phyloP scores from a whole-genome alignment of 768 basidiomycete species.

The Lentinula boryana region DNA sequence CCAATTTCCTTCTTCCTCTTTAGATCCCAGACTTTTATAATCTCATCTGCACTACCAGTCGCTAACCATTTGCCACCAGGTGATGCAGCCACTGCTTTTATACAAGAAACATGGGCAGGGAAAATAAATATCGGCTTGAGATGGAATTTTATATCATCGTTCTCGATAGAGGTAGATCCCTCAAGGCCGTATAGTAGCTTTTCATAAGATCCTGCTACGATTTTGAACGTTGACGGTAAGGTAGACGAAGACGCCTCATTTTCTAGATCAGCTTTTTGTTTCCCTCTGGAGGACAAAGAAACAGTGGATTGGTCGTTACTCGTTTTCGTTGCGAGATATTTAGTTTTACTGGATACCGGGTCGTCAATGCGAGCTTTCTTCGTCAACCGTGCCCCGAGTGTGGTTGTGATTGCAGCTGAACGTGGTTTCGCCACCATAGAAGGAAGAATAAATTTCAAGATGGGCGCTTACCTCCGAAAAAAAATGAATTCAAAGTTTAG shows the following conservation, averaged over 20 bases:
- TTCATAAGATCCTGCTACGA: constrained; percentile 94
- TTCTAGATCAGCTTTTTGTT: constrained; percentile 11
- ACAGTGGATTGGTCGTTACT: neutral
- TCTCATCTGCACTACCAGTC: constrained; percentile 93
- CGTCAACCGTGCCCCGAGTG: neutral
- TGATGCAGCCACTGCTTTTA: constrained; percentile 85
- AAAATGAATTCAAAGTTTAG: too few species aligned
- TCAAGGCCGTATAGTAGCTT: constrained; percentile 90
- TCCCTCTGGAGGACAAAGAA: constrained; percentile 13
- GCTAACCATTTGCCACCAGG: constrained; percentile 96
- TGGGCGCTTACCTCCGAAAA: neutral
- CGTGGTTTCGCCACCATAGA: neutral
- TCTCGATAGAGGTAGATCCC: constrained; percentile 41
- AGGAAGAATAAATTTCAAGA: neutral
- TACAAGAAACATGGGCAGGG: constrained; percentile 91
- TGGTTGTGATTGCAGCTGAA: neutral
- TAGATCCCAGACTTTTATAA: constrained; percentile 96
- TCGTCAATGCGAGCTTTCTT: neutral
- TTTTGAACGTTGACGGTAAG: constrained; percentile 65
- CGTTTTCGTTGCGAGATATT: neutral
- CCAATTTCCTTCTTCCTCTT: constrained; percentile 89
- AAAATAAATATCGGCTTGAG: constrained; percentile 90
- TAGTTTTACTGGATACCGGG: neutral
- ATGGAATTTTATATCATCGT: constrained; percentile 26
- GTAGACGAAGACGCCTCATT: constrained; percentile 10